These are phyloP conservation scores for Corylus avellana DNA, from an alignment of 306 rosid genomes.

Conservation along the genomic window DNA sequence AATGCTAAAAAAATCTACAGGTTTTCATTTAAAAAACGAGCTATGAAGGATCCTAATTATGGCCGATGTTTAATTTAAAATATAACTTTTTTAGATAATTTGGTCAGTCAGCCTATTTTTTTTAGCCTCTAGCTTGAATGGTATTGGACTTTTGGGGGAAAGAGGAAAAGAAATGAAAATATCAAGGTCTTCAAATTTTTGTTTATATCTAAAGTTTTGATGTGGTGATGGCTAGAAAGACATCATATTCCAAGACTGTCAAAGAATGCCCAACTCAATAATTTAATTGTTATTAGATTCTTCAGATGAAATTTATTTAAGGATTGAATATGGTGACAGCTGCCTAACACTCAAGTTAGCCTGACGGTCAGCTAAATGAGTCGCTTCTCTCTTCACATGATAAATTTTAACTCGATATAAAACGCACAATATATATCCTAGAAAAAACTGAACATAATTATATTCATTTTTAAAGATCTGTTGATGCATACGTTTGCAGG, in stretches of 20 bases:
- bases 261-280: background rate
- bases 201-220: background rate
- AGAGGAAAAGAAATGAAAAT: background rate
- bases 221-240: background rate
- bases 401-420: background rate
- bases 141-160: background rate
- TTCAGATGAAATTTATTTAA: background rate
- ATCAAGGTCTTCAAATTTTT: background rate
- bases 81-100: too few relatives aligned
- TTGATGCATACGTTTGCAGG: constrained; percentile 37
- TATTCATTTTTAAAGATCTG: background rate
- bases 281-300: background rate
- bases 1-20: too few relatives aligned
- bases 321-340: background rate
- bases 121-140: too few relatives aligned
- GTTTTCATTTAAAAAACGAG: too few relatives aligned
- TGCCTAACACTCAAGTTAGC: background rate
- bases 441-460: background rate
- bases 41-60: too few relatives aligned
- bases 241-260: background rate
- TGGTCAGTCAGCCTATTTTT: too few relatives aligned
- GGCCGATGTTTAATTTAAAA: too few relatives aligned
- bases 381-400: background rate
- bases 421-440: background rate
- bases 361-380: background rate